These are phyloP conservation scores for Globisporangium cylindrosporum DNA, from an alignment of 352 stramenopile species.

Conservation along the genomic window DNA sequence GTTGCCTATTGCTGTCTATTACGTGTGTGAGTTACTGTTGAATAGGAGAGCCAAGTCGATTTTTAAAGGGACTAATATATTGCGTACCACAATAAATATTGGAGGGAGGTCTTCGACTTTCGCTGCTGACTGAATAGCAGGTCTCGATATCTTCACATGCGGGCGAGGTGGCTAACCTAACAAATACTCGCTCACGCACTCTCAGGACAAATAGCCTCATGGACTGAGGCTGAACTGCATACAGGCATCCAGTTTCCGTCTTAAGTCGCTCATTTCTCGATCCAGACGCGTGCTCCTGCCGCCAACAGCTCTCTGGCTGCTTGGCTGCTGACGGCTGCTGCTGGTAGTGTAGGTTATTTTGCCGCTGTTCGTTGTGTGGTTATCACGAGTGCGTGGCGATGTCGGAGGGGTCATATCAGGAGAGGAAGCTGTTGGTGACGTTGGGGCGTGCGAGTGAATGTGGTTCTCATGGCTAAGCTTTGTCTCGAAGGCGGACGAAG, in stretches of 20 bases:
- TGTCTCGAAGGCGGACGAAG: not conserved
- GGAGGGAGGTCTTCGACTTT: not conserved
- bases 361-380: conserved; percentile 7
- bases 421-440: conserved; percentile 55
- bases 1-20: not conserved
- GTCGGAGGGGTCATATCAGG: conserved; percentile 44
- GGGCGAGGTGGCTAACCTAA: no score
- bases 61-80: conserved; percentile 9
- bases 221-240: conserved; percentile 22
- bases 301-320: not conserved
- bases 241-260: conserved; percentile 60
- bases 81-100: conserved; percentile 8
- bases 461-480: conserved; percentile 7
- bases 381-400: conserved; percentile 27
- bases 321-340: conserved; percentile 20
- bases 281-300: conserved; percentile 38
- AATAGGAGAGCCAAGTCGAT: not conserved
- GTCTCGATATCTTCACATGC: not conserved
- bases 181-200: not conserved
- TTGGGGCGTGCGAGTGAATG: conserved; percentile 30
- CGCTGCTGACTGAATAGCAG: not conserved
- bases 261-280: conserved; percentile 48
- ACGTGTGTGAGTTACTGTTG: conserved; percentile 2
- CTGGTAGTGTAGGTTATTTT: conserved; percentile 29
- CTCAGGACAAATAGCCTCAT: not conserved